A percentile compares a stretch with the other conserved stretches of the same genome.
phyloP scores from a whole-genome alignment of 2,329 filamentous ascomycete species.

The Acarospora socialis region DNA sequence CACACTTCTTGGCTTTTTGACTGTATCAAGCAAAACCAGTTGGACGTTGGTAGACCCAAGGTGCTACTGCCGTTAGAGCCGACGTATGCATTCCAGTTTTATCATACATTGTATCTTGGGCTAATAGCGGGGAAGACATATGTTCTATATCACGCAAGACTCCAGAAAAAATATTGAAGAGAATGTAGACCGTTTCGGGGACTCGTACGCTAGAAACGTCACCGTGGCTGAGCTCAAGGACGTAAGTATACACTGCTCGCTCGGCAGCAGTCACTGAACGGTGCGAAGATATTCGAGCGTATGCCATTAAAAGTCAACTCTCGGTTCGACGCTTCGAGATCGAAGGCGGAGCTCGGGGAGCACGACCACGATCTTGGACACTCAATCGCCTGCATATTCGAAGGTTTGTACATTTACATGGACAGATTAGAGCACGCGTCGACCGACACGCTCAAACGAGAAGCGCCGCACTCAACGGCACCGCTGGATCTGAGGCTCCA shows the following conservation, averaged over 20 bases:
- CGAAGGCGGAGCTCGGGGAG: constrained; percentile 42
- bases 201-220: constrained; percentile 67
- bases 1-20: constrained; percentile 72
- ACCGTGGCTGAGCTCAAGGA: constrained; percentile 46
- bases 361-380: constrained; percentile 39
- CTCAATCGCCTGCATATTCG: constrained; percentile 35
- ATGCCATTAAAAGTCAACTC: constrained; percentile 22
- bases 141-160: constrained; percentile 53
- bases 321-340: constrained; percentile 31
- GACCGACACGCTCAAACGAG: too few relatives aligned
- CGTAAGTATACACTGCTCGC: constrained; percentile 16
- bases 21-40: constrained; percentile 49
- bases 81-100: constrained; percentile 19
- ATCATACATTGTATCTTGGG: background rate
- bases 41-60: constrained; percentile 37
- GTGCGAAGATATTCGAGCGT: constrained; percentile 24
- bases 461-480: background rate
- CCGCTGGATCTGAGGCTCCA: constrained; percentile 21
- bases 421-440: background rate
- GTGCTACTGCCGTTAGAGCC: constrained; percentile 52
- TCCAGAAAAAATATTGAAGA: constrained; percentile 39
- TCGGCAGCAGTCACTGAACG: constrained; percentile 5
- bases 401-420: constrained; percentile 28
- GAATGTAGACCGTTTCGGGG: constrained; percentile 63
- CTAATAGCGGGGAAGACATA: constrained; percentile 45